Evolutionary conservation across 2,329 filamentous ascomycete genomes (phyloP), one percentile per base, ranked within the genome.

Genomic region (Colletotrichum chlorophyti): DNA sequence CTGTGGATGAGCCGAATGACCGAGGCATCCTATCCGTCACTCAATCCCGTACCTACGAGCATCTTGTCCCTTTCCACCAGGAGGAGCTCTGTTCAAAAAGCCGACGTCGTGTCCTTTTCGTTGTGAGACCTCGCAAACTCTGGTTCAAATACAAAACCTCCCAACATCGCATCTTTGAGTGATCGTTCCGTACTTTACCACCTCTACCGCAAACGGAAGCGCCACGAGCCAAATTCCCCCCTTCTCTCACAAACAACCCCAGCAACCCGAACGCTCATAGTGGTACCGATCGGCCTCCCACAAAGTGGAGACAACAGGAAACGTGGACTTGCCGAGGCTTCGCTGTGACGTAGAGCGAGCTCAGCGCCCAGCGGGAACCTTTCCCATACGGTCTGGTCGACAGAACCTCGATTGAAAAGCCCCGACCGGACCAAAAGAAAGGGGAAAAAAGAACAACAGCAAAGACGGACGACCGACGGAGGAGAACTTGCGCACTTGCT

Each of bases 1-100:
- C 27, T 21, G 40, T 21, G 46, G 40, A 51, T 49, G 58, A 63
- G 60, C 60, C 58, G 60, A 61, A 63, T 32, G 60, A 53, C 60
- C 58, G 60, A 63, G 58, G 60, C 52, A 60, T 21, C n/a, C n/a
- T n/a, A n/a, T n/a, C n/a, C n/a, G n/a, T n/a, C n/a, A n/a, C n/a
- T n/a, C 40, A 19, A 19, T 35, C 4, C 37, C 21, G 21, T 19
- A 27, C 11, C 17, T 19, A 34, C 46, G 46, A 15, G 24, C 32
- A 29, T 6, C 34, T n/a, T 15, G 32, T n/a, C 32, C 4, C 19
- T 21, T 49, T 9, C n/a, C 32, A 49, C 15, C 46, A n/a, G 23
- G 12, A 21, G 17, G 37, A 49, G 54, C 54, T 58, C 29, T 34
- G n/a, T n/a, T n/a, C n/a, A 34, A 49, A 37, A 49, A 50, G 35